Evolutionary conservation across 2,329 filamentous ascomycete species (phyloP), one percentile per base, ranked within the genome.

Genomic region (Curvularia sp.): DNA sequence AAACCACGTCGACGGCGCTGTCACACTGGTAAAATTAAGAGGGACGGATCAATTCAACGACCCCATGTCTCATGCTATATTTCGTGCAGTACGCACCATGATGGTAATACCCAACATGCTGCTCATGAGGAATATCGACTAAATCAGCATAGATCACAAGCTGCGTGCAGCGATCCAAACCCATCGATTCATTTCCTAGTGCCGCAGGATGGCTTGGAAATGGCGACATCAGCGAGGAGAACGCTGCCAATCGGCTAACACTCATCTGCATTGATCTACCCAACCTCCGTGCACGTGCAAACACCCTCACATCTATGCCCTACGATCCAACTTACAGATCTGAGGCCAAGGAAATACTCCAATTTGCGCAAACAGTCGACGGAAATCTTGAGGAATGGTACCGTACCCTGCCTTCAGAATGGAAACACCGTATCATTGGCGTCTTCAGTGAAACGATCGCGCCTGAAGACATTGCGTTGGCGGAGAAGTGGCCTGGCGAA

Each of bases 1-100:
- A 7, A 73, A 76, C 20, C 77, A 79, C 50, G 75, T 79, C 24
- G 76, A 79, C 48, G 77, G 77, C 18, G 77, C 77, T 28, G 76
- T 79, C 1, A 69, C 76, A 12, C 61, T 79, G 39, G 74, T 72
- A 0, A 79, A 78, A 43, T 35, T 78, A 31, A 69, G 77, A 26
- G 77, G 77, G 6, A 69, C 67, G 1, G 75, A 77, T n/a, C 74
- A 78, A 48, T 75, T 78, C 63, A 72, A 76, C 13, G 69, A 76
- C 44, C 70, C 72, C 7, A 69, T 73, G 58, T 77, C 75, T 9
- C 69, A 75, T 41, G 71, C 70, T 15, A 71, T 79, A 3, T 79
- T 79, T 56, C 75, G 76, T 42, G 76, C 78, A 31, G 77, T 79
- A 0, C 65, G 77, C 42, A 75, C 75, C 20, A 75, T 77, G 71